Evolutionary conservation across 768 basidiomycete species (phyloP).

Genomic region (Holtermannia corniformis): DNA sequence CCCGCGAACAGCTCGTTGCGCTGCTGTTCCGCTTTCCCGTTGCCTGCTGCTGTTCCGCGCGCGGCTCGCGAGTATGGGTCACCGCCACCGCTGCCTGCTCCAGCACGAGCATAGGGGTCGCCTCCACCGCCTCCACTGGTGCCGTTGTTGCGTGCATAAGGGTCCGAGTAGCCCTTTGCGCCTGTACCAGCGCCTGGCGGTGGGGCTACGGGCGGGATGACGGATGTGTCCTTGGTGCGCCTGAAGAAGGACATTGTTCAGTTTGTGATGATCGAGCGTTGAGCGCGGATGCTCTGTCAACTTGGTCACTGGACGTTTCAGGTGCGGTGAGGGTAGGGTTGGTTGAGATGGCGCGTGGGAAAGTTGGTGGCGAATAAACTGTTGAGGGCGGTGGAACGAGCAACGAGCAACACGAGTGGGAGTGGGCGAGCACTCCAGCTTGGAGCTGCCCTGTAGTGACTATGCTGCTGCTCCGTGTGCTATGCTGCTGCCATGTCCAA

Average conservation of each 20-base stretch:
- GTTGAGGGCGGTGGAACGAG: too few relatives aligned
- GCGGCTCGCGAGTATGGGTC: neutral
- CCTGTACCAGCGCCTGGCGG: constrained; percentile 9
- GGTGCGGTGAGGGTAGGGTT: too few relatives aligned
- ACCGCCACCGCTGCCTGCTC: neutral
- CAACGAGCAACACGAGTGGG: too few relatives aligned
- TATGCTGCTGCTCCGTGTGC: too few relatives aligned
- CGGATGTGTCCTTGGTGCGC: constrained; percentile 32
- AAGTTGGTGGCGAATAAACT: too few relatives aligned
- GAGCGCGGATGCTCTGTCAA: too few relatives aligned
- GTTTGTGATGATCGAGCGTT: too few relatives aligned
- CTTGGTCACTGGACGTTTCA: too few relatives aligned
- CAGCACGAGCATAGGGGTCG: constrained; percentile 23
- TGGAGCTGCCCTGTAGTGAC: too few relatives aligned
- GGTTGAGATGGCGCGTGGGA: too few relatives aligned
- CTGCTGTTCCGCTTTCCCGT: constrained; percentile 12
- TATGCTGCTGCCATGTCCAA: too few relatives aligned
- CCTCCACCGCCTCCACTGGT: constrained; percentile 12
- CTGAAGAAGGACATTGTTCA: constrained; percentile 38
- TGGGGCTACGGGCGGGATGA: constrained; percentile 37
- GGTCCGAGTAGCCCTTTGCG: constrained; percentile 11
- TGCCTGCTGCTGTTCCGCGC: constrained; percentile 31
- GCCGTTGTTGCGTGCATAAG: constrained; percentile 17
- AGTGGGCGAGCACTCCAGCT: too few relatives aligned
- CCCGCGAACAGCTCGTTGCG: constrained; percentile 41